Conservation (phyloP, 1,284 basidiomycete genomes). For the Retiboletus flavoniger region DNA sequence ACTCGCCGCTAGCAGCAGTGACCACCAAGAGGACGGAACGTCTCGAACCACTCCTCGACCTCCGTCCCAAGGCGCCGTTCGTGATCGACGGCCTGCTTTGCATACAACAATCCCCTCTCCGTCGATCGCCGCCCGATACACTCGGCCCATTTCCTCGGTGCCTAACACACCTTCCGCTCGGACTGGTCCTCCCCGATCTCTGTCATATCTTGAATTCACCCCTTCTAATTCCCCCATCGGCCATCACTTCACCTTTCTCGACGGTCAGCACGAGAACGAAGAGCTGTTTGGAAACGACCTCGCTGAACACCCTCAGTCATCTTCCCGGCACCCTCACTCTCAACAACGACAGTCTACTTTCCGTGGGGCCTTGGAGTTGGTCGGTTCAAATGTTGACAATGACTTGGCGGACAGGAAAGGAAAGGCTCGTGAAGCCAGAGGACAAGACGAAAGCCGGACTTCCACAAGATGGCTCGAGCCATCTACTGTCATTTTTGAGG, state of each 20-base stretch:
- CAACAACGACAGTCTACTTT: slow-evolving; percentile 44
- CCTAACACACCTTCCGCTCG: slow-evolving; percentile 60
- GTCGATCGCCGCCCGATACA: slow-evolving; percentile 2
- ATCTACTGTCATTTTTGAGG: slow-evolving; percentile 39
- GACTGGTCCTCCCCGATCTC: slow-evolving; percentile 71
- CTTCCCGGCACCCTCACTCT: slow-evolving; percentile 28
- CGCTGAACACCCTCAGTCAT: slow-evolving; percentile 26
- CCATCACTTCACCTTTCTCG: slow-evolving; percentile 22
- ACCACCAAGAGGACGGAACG: background rate
- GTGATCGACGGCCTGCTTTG: slow-evolving; percentile 10
- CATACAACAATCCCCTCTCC: slow-evolving; percentile 13
- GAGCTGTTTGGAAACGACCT: slow-evolving; percentile 35
- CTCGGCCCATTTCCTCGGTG: slow-evolving; percentile 18
- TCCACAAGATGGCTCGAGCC: slow-evolving; percentile 60
- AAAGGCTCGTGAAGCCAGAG: slow-evolving; percentile 52
- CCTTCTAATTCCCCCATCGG: slow-evolving; percentile 44
- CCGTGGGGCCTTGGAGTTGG: slow-evolving; percentile 60
- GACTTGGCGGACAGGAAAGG: slow-evolving; percentile 51
- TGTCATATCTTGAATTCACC: slow-evolving; percentile 60
- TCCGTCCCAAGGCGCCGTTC: background rate
- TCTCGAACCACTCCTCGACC: background rate
- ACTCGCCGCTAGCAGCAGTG: slow-evolving; percentile 1
- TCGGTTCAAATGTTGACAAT: slow-evolving; percentile 34
- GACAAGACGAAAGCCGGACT: slow-evolving; percentile 49
- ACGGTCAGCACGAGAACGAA: slow-evolving; percentile 25